phyloP scores from a whole-genome alignment of 2,329 filamentous ascomycete species.

The Colletotrichum phormii region DNA sequence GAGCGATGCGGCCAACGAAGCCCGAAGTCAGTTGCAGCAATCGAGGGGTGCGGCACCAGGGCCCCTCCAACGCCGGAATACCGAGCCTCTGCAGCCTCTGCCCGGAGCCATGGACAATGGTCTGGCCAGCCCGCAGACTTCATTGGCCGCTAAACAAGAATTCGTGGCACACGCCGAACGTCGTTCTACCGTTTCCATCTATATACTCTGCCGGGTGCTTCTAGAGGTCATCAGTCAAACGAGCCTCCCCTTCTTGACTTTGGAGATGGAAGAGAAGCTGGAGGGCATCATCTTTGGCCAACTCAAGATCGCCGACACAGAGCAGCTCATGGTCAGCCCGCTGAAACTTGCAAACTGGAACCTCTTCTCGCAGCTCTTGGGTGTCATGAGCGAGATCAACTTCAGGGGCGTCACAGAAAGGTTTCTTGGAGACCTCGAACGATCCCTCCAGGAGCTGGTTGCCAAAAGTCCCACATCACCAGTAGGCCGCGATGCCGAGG shows the following conservation, averaged over 20 bases:
- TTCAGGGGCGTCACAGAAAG: slow-evolving; percentile 86
- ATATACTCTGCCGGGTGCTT: slow-evolving; percentile 92
- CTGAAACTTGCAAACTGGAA: slow-evolving; percentile 95
- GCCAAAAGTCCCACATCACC: slow-evolving; percentile 72
- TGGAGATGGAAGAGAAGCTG: slow-evolving; percentile 92
- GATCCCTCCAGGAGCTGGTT: slow-evolving; percentile 79
- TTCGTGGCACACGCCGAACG: slow-evolving; percentile 85
- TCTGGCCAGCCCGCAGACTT: slow-evolving; percentile 43
- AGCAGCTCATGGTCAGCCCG: slow-evolving; percentile 80
- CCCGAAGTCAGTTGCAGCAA: slow-evolving; percentile 69
- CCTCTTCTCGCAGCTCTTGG: slow-evolving; percentile 90
- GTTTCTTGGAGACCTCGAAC: slow-evolving; percentile 84
- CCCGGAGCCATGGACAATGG: slow-evolving; percentile 46
- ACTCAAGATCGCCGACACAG: slow-evolving; percentile 87
- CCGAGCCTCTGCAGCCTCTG: slow-evolving; percentile 71
- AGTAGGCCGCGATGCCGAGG: slow-evolving; percentile 76
- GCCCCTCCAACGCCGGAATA: slow-evolving; percentile 76
- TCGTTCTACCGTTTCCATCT: slow-evolving; percentile 93
- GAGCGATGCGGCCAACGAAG: slow-evolving; percentile 85
- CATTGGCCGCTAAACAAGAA: slow-evolving; percentile 70
- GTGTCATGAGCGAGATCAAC: slow-evolving; percentile 95
- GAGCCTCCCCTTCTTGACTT: slow-evolving; percentile 81
- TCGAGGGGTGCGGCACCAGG: slow-evolving; percentile 55
- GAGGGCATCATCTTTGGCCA: slow-evolving; percentile 98
- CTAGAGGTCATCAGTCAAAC: slow-evolving; percentile 96